phyloP scores from a whole-genome alignment of 306 rosid genomes.

The Medicago lupulina region DNA sequence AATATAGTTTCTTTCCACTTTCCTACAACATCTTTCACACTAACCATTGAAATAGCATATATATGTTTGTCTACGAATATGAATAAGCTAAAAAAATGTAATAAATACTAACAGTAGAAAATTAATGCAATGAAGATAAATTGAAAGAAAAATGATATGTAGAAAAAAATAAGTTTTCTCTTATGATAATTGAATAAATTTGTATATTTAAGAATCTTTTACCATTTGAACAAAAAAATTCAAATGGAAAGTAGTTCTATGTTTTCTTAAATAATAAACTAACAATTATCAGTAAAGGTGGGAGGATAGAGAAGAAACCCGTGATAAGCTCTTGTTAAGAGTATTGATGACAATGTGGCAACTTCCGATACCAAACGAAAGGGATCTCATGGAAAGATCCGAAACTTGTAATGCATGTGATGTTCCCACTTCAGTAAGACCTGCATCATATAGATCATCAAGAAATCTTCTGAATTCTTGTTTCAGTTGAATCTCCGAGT shows the following conservation, averaged over 20 bases:
- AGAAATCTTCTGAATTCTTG: not conserved
- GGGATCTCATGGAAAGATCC: not conserved
- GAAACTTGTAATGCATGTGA: not conserved
- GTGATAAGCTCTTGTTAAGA: constrained; percentile 6
- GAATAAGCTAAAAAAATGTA: too few species aligned
- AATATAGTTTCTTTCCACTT: too few species aligned
- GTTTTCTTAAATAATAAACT: not conserved
- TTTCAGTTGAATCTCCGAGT: not conserved
- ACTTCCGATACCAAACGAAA: constrained; percentile 35
- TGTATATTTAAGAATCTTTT: too few species aligned
- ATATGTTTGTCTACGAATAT: too few species aligned
- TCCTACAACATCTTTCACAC: too few species aligned
- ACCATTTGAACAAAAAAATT: not conserved
- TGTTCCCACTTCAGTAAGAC: not conserved
- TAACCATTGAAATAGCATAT: too few species aligned
- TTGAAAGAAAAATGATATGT: too few species aligned
- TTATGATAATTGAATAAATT: too few species aligned
- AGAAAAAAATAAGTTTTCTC: too few species aligned
- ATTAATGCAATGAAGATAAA: too few species aligned
- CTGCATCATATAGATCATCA: not conserved
- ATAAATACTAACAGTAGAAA: too few species aligned
- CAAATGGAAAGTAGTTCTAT: not conserved
- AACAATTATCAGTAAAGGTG: not conserved
- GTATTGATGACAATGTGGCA: not conserved
- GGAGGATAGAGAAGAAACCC: constrained; percentile 28